phyloP scores from a whole-genome alignment of 139 green algal genomes.

The Chlamydomonas schloesseri region DNA sequence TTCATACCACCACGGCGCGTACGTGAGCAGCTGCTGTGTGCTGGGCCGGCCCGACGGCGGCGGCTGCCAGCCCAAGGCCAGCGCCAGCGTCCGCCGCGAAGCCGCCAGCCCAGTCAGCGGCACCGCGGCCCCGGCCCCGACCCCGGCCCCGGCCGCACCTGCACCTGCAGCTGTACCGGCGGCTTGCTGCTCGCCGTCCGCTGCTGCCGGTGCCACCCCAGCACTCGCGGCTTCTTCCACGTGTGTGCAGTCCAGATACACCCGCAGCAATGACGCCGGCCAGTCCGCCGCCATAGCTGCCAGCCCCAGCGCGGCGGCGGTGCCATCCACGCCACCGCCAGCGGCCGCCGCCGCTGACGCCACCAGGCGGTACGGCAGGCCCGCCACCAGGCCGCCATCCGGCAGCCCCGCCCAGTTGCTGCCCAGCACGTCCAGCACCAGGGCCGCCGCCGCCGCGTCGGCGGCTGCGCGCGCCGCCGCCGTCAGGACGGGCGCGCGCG shows the following conservation, averaged over 20 bases:
- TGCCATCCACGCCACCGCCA: too few relatives aligned
- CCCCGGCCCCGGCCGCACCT: too few relatives aligned
- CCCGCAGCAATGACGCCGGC: not conserved
- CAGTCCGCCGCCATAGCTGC: too few relatives aligned
- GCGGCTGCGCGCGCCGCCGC: not conserved
- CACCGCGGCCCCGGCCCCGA: too few relatives aligned
- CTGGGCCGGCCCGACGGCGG: not conserved
- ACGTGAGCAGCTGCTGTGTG: too few relatives aligned
- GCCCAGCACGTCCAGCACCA: slow-evolving; percentile 11
- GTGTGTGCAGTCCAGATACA: not conserved
- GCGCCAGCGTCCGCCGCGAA: not conserved
- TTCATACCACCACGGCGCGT: too few relatives aligned
- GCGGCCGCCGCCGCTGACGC: not conserved
- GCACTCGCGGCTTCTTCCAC: not conserved
- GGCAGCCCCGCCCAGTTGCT: slow-evolving; percentile 18
- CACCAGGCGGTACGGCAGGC: slow-evolving; percentile 9
- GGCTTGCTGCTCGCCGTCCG: too few relatives aligned
- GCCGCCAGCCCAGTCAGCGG: too few relatives aligned
- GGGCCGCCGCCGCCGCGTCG: not conserved
- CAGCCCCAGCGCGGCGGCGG: too few relatives aligned
- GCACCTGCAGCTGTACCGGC: too few relatives aligned
- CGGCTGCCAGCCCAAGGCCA: not conserved
- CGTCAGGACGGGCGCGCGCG: not conserved
- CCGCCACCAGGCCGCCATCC: not conserved
- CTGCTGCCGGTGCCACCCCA: too few relatives aligned